A percentile compares a stretch with the other conserved stretches of the same genome.
Conservation (phyloP, 441 rosid genomes). For the Gossypium trilobum region DNA sequence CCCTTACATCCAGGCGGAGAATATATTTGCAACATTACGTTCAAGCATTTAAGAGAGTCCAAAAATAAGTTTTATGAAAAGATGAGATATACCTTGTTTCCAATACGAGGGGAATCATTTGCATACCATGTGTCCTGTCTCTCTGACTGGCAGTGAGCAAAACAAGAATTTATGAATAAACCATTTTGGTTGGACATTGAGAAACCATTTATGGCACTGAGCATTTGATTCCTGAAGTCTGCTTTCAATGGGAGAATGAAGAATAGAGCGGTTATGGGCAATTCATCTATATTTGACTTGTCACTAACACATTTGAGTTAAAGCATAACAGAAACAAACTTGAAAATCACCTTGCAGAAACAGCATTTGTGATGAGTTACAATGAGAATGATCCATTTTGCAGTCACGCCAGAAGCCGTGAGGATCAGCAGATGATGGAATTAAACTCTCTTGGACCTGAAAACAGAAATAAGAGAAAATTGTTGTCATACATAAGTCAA, state of each 20-base stretch:
- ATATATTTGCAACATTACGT: background rate
- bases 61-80: constrained; percentile 1
- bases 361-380: constrained; percentile 41
- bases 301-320: background rate
- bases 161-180: constrained; percentile 57
- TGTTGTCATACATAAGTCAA: background rate
- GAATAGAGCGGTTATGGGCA: background rate
- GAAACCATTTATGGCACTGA: constrained; percentile 31
- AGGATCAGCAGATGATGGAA: constrained; percentile 46
- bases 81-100: constrained; percentile 31
- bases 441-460: constrained; percentile 43
- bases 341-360: constrained; percentile 42
- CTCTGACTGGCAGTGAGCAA: constrained; percentile 66
- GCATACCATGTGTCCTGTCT: constrained; percentile 64
- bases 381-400: constrained; percentile 34
- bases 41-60: background rate
- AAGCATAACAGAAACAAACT: constrained; percentile 1
- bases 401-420: constrained; percentile 47
- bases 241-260: constrained; percentile 12
- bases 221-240: constrained; percentile 59
- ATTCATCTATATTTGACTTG: background rate
- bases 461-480: background rate
- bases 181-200: constrained; percentile 40
- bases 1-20: background rate
- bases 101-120: constrained; percentile 41